Base-by-base conservation (phyloP, 2,329 filamentous ascomycete genomes). In the Phialemonium atrogriseum region DNA sequence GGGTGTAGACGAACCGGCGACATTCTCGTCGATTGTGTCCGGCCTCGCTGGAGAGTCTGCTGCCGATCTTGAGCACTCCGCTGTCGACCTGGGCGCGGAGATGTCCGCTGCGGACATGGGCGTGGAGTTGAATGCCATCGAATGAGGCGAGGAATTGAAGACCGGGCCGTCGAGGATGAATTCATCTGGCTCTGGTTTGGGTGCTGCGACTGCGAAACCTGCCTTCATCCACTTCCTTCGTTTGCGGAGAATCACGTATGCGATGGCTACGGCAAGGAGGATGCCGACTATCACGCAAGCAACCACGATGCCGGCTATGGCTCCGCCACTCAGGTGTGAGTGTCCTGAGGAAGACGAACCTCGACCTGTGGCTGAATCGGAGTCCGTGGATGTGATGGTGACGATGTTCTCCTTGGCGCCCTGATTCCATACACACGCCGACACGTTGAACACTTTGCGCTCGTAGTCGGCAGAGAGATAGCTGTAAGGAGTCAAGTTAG, bases 391-490 rank as follows among this genome's bases (percentile, higher is more conserved):
- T 17, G 42, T 18, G 13, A 56, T 54, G 5, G 50, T 44, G 14
- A 58, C 41, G 22, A 58, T 47, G 16, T 47, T 50, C 28, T 52
- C 43, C 16, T 46, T 29, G 7, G 54, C 47, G n/a, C 52, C 51
- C 30, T 55, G 46, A 21, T 44, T 41, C 53, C 53, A 60, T 7
- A 40, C 36, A 37, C 55, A 59, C 7, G 53, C 48, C 2, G 54
- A 58, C 1, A 64, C 50, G 24, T 60, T 61, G 33, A 64, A 64
- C 4, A 44, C 43, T 1, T 44, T 47, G 13, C 56, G 55, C 39
- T 62, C 58, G 33, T 62, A 62, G 40, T 64, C 56, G 21, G 51
- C 56, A 3, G 57, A 48, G 24, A 53, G 47, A 35, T 56, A 55
- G 11, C 50, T 54, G 33, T 24, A n/a, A 15, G 10, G 10, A 10